Percentiles rank a stretch among this genome's conserved stretches.
These are phyloP conservation scores for Aureobasidium subglaciale DNA, from an alignment of 2,329 filamentous ascomycete species.

Conservation along the genomic window DNA sequence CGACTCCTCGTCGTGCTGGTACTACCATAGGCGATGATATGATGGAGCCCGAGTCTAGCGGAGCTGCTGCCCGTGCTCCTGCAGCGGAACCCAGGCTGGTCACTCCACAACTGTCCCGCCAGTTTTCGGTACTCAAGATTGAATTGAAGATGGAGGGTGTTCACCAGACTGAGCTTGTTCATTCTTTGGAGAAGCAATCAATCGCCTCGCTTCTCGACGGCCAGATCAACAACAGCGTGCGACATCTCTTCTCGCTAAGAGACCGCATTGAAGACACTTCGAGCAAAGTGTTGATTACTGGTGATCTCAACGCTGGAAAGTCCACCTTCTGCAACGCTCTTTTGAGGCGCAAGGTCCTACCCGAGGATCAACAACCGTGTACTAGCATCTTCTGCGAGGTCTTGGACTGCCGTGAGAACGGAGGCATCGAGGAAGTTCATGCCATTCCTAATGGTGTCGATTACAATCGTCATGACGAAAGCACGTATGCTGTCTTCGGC, in stretches of 20 bases:
- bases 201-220: constrained; percentile 86
- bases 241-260: constrained; percentile 76
- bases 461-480: constrained; percentile 87
- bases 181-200: constrained; percentile 86
- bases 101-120: constrained; percentile 85
- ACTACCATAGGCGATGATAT: constrained; percentile 59
- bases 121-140: constrained; percentile 91
- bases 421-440: constrained; percentile 87
- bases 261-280: constrained; percentile 96
- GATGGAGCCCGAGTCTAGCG: constrained; percentile 62
- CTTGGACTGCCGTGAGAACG: constrained; percentile 83
- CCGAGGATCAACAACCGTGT: constrained; percentile 95
- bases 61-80: constrained; percentile 53
- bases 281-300: constrained; percentile 92
- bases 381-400: constrained; percentile 99
- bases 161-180: constrained; percentile 83
- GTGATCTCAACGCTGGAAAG: constrained; percentile 94
- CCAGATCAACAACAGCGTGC: constrained; percentile 88
- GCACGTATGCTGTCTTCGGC: constrained; percentile 82
- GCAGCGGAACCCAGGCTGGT: constrained; percentile 71
- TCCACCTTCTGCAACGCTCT: constrained; percentile 99
- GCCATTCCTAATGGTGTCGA: constrained; percentile 73
- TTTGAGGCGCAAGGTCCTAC: constrained; percentile 80
- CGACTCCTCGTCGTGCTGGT: constrained; percentile 57
- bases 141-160: constrained; percentile 84